Evolutionary conservation across 352 stramenopile species (phyloP).

Genomic region (Phytophthora litchii): DNA sequence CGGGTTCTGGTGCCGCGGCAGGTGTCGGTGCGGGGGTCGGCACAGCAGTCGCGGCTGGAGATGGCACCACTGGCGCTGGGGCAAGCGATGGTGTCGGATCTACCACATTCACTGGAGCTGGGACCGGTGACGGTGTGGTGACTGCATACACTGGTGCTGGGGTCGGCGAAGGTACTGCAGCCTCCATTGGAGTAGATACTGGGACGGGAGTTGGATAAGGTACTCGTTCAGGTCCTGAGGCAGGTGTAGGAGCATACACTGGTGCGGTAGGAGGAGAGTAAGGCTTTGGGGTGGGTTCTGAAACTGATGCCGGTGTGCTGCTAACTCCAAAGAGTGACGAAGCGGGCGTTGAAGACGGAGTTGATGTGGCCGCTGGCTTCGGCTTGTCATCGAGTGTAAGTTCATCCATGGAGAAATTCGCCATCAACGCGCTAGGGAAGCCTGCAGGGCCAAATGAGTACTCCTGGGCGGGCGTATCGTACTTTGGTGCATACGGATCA

Average conservation of each 20-base stretch:
- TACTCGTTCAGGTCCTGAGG: conserved; percentile 9
- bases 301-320: conserved; percentile 10
- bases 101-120: conserved; percentile 4
- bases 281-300: conserved; percentile 11
- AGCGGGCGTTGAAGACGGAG: conserved; percentile 18
- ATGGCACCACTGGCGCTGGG: conserved; percentile 1
- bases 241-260: conserved; percentile 14
- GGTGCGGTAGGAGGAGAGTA: conserved; percentile 12
- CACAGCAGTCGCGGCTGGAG: too few relatives aligned
- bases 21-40: conserved; percentile 3
- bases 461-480: conserved; percentile 14
- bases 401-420: conserved; percentile 59
- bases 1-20: conserved; percentile 12
- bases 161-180: conserved; percentile 1
- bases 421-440: conserved; percentile 42
- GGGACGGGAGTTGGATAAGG: conserved; percentile 7
- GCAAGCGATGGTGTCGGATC: not conserved
- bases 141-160: not conserved
- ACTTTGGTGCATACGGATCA: conserved; percentile 33
- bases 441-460: conserved; percentile 23
- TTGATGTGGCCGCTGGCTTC: conserved; percentile 19
- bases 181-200: conserved; percentile 12
- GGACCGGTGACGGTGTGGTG: not conserved
- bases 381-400: conserved; percentile 37
- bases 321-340: conserved; percentile 40